These are phyloP conservation scores for Adansonia madagascariensis DNA, from an alignment of 441 rosid species.

Conservation along the genomic window DNA sequence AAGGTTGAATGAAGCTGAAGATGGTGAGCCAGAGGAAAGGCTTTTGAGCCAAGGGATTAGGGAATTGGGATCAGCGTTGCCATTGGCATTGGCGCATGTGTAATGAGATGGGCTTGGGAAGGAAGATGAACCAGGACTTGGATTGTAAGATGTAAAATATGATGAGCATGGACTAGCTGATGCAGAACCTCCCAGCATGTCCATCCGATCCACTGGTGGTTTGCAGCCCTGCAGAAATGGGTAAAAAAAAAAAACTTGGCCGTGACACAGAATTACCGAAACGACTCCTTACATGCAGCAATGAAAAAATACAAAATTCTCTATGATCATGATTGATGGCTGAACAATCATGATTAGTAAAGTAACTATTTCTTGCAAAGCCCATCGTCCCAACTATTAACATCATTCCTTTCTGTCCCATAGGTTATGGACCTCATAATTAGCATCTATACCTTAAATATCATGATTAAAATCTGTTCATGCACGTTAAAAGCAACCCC, in stretches of 20 bases:
- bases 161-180: constrained; percentile 89
- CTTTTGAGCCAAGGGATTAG: constrained; percentile 95
- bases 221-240: constrained; percentile 69
- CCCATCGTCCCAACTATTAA: not conserved
- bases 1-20: constrained; percentile 68
- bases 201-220: constrained; percentile 71
- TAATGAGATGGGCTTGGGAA: constrained; percentile 72
- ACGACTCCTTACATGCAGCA: not conserved
- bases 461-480: not conserved
- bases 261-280: not conserved
- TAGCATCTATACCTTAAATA: not conserved
- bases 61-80: constrained; percentile 71
- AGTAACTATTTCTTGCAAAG: not conserved
- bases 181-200: constrained; percentile 78
- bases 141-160: constrained; percentile 29
- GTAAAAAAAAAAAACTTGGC: not conserved
- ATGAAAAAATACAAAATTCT: not conserved
- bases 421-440: not conserved
- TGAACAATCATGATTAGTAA: not conserved
- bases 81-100: constrained; percentile 48
- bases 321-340: not conserved
- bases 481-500: not conserved
- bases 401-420: not conserved
- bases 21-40: constrained; percentile 68
- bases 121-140: constrained; percentile 75